Evolutionary conservation across 257 asterid genomes (phyloP).

Genomic region (Fraxinus quadrangulata): DNA sequence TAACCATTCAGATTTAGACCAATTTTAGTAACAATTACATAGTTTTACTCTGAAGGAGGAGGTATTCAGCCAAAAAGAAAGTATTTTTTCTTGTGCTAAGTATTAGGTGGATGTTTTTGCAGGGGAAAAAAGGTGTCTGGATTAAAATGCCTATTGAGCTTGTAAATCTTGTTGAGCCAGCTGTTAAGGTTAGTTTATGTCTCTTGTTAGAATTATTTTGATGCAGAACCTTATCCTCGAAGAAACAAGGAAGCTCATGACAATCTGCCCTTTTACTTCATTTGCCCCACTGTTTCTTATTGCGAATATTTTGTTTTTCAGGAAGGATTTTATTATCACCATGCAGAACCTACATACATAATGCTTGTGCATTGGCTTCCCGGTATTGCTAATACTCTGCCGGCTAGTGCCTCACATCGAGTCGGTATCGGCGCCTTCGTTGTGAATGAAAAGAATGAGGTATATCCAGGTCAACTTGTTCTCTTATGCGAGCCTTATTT

Average conservation of each 20-base stretch:
- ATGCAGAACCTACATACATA: conserved; percentile 85
- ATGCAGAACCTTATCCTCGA: conserved; percentile 9
- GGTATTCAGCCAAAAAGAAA: background rate
- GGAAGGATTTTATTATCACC: conserved; percentile 97
- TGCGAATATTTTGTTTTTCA: conserved; percentile 34
- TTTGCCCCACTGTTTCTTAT: conserved; percentile 9
- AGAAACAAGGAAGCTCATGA: background rate
- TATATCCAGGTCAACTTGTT: conserved; percentile 28
- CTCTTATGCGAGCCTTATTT: background rate
- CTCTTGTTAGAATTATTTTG: background rate
- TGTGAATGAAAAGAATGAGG: conserved; percentile 77
- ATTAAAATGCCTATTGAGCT: conserved; percentile 89
- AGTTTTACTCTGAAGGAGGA: background rate
- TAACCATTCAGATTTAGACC: background rate
- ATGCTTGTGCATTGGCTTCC: conserved; percentile 97
- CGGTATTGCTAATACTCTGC: conserved; percentile 56
- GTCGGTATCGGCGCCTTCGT: conserved; percentile 92
- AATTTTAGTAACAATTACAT: background rate
- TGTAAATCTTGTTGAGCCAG: conserved; percentile 76
- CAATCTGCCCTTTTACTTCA: background rate
- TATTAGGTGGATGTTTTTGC: conserved; percentile 30
- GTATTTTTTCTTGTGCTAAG: conserved; percentile 14
- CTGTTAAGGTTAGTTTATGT: conserved; percentile 63
- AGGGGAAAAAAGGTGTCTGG: conserved; percentile 97
- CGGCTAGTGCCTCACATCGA: conserved; percentile 85